Conservation (phyloP, 2,329 filamentous ascomycete genomes). For the Metarhizium robertsii region DNA sequence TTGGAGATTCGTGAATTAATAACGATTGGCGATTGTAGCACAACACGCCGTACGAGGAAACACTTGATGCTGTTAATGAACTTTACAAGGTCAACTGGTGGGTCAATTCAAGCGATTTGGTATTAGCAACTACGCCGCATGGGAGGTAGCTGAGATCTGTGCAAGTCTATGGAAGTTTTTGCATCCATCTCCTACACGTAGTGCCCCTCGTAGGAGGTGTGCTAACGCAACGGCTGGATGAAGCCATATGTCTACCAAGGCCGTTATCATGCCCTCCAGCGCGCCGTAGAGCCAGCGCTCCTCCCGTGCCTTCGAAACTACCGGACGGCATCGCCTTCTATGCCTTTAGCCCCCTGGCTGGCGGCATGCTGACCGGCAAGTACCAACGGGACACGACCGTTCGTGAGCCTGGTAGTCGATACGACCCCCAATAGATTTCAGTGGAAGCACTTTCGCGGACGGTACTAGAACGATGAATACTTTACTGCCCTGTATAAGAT, state of each 20-base stretch:
- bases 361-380: conserved; percentile 60
- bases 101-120: conserved; percentile 66
- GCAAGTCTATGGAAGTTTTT: no score
- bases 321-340: conserved; percentile 55
- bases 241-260: conserved; percentile 64
- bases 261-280: conserved; percentile 46
- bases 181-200: no score
- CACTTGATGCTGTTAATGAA: conserved; percentile 57
- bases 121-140: conserved; percentile 64
- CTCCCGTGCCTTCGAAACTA: conserved; percentile 54
- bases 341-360: conserved; percentile 63
- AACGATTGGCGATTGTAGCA: no score
- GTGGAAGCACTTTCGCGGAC: conserved; percentile 1
- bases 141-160: conserved; percentile 63
- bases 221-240: conserved; percentile 59
- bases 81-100: conserved; percentile 43
- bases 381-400: conserved; percentile 8
- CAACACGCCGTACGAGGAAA: conserved; percentile 55
- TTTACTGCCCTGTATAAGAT: conserved; percentile 5
- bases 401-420: conserved; percentile 6
- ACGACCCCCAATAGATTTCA: conserved; percentile 4
- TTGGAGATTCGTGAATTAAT: no score
- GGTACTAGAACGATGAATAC: conserved; percentile 8
- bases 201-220: conserved; percentile 42
- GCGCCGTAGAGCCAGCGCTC: conserved; percentile 56